A percentile compares a stretch with the other conserved stretches of the same genome.
These are phyloP conservation scores for Xylaria venustula DNA, from an alignment of 495 filamentous ascomycete species.

Conservation along the genomic window DNA sequence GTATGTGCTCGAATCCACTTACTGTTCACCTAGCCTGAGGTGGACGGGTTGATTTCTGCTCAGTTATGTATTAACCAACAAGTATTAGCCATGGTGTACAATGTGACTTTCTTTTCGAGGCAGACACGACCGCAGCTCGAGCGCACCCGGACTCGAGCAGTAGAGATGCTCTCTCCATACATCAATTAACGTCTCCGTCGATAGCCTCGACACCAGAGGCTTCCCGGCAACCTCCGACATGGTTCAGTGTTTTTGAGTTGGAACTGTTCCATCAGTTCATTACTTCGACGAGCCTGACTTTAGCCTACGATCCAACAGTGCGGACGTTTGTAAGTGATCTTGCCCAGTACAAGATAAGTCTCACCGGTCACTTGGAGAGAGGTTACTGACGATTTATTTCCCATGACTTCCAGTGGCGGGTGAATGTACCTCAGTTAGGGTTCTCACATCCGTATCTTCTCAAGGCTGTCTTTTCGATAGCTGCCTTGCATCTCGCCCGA, in stretches of 20 bases:
- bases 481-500: conserved; percentile 50
- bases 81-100: neutral
- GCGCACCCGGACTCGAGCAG: neutral
- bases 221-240: neutral
- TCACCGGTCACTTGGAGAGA: neutral
- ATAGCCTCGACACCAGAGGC: neutral
- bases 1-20: neutral
- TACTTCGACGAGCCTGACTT: conserved; percentile 22
- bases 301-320: conserved; percentile 18
- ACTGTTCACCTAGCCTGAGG: too few relatives aligned
- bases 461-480: conserved; percentile 50
- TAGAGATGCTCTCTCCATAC: conserved; percentile 9
- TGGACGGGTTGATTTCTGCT: neutral
- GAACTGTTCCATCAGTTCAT: conserved; percentile 28
- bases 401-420: conserved; percentile 23
- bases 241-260: conserved; percentile 22
- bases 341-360: too few relatives aligned
- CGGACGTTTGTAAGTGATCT: conserved; percentile 18
- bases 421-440: conserved; percentile 46
- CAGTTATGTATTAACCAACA: neutral
- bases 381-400: neutral
- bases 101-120: conserved; percentile 3
- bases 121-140: neutral
- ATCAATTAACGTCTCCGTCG: conserved; percentile 4
- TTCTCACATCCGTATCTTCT: conserved; percentile 50